Evolutionary conservation across 495 filamentous ascomycete genomes (phyloP), one percentile per base, ranked within the genome.

Genomic region (Neurospora sp.): DNA sequence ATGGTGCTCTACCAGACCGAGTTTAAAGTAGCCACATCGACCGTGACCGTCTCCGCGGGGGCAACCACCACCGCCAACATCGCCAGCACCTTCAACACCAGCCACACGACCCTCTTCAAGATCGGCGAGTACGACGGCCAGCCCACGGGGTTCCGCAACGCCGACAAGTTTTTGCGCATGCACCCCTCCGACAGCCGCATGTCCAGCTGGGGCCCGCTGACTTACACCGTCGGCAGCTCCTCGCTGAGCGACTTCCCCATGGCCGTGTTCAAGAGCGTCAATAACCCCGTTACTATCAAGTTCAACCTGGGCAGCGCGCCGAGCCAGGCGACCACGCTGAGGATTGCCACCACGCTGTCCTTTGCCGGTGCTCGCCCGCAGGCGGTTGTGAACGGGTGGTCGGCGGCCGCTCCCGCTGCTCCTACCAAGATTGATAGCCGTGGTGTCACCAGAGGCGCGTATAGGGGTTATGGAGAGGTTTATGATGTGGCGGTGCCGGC

Each of bases 1-100:
- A 91, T 91, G 88, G 85, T 88, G 5, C 84, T 91, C 31, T 92
- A 91, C 79, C 88, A 90, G 72, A 88, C 85, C 72, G 90, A 92
- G 76, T 88, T 85, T 79, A 82, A 84, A 37, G 87, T 90, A 5
- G 88, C 87, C 11, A 84, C 82, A 1, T 80, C 81, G 1, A 83
- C 84, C 1, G 87, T 91, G 7, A 85, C 81, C 1, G 88, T 91
- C 16, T 83, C 80, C 0, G 88, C 89, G 1, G 89, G 88, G 2
- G 79, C 82, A 31, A 87, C 86, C 2, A 85, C 84, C 0, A 86
- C 81, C 4, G 84, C 85, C 69, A 84, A 85, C 76, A 90, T 91
- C 46, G 83, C 86, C 35, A 84, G 86, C 42, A 85, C 86, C 20
- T 76, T 78, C 73, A 76, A 66, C 74, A 73, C 76, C 27, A 39